phyloP scores from a whole-genome alignment of 495 filamentous ascomycete species.

The Neohortaea acidophila region DNA sequence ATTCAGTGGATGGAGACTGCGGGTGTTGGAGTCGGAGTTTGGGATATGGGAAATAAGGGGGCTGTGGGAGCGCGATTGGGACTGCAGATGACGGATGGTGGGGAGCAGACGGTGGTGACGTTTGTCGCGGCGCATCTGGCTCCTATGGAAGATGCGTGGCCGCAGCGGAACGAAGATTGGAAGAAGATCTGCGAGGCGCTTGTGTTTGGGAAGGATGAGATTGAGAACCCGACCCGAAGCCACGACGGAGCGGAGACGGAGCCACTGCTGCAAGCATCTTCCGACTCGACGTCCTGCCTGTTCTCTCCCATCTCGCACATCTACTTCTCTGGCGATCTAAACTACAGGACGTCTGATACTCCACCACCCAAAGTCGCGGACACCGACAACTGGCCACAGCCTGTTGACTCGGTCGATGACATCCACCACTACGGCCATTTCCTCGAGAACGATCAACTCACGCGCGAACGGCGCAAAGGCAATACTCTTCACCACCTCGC shows the following conservation, averaged over 20 bases:
- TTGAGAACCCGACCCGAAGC: conserved; percentile 2
- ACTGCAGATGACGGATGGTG: conserved; percentile 29
- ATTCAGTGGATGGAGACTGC: conserved; percentile 50
- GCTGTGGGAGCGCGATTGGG: conserved; percentile 64
- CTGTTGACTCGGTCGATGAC: conserved; percentile 32
- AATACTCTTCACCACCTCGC: conserved; percentile 57
- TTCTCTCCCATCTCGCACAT: conserved; percentile 62
- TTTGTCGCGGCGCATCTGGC: conserved; percentile 84
- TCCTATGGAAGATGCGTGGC: conserved; percentile 58
- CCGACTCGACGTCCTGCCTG: conserved; percentile 31
- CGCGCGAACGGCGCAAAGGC: conserved; percentile 44
- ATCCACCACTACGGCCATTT: conserved; percentile 45
- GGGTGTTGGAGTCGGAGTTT: conserved; percentile 65
- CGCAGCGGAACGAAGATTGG: conserved; percentile 73
- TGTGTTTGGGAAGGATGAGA: conserved; percentile 43
- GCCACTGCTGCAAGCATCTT: conserved; percentile 33
- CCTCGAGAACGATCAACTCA: conserved; percentile 61
- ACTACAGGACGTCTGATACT: conserved; percentile 65
- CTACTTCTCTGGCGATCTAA: conserved; percentile 81
- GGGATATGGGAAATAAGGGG: conserved; percentile 89
- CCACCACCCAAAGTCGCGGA: conserved; percentile 38
- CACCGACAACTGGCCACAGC: conserved; percentile 44
- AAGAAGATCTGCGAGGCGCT: conserved; percentile 59
- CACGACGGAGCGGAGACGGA: conserved; percentile 20
- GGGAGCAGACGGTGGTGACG: conserved; percentile 45